phyloP scores from a whole-genome alignment of 2,329 filamentous ascomycete genomes.

The Alternaria sp. region DNA sequence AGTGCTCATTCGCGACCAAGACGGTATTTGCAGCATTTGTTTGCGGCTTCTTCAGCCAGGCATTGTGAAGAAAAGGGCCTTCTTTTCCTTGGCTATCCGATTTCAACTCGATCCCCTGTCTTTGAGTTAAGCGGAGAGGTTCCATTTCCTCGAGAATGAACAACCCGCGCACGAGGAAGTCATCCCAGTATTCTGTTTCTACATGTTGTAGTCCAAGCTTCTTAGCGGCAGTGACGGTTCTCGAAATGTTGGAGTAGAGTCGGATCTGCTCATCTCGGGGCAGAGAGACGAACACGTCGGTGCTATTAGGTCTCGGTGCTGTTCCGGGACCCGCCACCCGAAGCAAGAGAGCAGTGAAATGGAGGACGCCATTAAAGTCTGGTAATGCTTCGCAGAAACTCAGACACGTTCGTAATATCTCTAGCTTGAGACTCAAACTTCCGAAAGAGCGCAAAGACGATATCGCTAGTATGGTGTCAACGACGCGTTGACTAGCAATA shows the following conservation, averaged over 20 bases:
- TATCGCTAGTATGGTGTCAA: slow-evolving; percentile 65
- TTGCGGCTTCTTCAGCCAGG: slow-evolving; percentile 75
- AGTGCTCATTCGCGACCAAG: slow-evolving; percentile 78
- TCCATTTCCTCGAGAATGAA: slow-evolving; percentile 62
- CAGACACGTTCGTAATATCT: slow-evolving; percentile 87
- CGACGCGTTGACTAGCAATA: slow-evolving; percentile 47
- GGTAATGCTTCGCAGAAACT: slow-evolving; percentile 93
- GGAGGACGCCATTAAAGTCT: slow-evolving; percentile 87
- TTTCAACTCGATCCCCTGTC: slow-evolving; percentile 43
- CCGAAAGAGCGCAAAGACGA: slow-evolving; percentile 67
- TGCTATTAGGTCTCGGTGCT: slow-evolving; percentile 70
- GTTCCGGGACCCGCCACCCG: slow-evolving; percentile 81
- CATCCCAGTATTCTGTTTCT: slow-evolving; percentile 93
- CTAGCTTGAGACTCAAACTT: slow-evolving; percentile 79
- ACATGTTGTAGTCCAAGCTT: slow-evolving; percentile 74
- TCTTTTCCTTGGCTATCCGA: slow-evolving; percentile 45
- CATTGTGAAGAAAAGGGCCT: slow-evolving; percentile 94
- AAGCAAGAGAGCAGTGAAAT: slow-evolving; percentile 83
- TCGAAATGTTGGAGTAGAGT: slow-evolving; percentile 82
- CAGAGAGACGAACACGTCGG: slow-evolving; percentile 73
- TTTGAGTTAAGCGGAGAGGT: slow-evolving; percentile 38
- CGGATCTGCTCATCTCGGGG: slow-evolving; percentile 82
- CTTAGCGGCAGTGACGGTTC: slow-evolving; percentile 78
- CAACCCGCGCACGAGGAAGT: slow-evolving; percentile 84
- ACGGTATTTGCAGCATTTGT: slow-evolving; percentile 66